Evolutionary conservation across 2,329 filamentous ascomycete species (phyloP), one percentile per base, ranked within the genome.

Genomic region (Didymella lethalis): DNA sequence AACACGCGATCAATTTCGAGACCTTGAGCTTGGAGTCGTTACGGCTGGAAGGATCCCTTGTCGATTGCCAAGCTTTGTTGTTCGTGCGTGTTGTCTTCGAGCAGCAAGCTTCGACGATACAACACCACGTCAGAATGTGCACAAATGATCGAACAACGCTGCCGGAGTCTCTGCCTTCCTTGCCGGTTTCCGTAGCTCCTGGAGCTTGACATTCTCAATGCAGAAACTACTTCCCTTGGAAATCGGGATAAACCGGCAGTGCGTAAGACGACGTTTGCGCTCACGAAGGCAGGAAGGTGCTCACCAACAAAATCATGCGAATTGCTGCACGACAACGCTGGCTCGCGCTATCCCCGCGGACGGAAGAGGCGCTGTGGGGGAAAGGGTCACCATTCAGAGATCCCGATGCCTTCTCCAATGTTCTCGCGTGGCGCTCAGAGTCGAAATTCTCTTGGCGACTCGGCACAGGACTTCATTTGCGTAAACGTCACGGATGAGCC

Each of bases 401-500:
- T 40, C 23, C 28, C 44, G 20, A 20, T 18, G 38, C 16, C 31
- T 16, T 16, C 36, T 26, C 50, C 41, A 48, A 48, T n/a, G 54
- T 61, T 58, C 28, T 59, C 58, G 59, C 47, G 59, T 64, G 59
- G 56, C 54, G 55, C 44, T 54, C 11, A 29, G 59, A 61, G 20
- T 54, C 57, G 38, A 23, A 32, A 14, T 53, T 36, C 38, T 49
- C 56, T 68, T 67, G 66, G 66, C 64, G 43, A 50, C 57, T 55
- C 50, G 59, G 64, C 57, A 41, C 50, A 54, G 59, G 31, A 28
- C 16, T 23, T 65, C 55, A 59, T 47, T 58, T 65, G 61, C 63
- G 57, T 36, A 59, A 54, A 50, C 48, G 47, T 57, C 50, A 57
- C 64, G 63, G 55, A 65, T 61, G 56, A 60, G 63, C 63, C 64